These are phyloP conservation scores for Nelumbo lutea DNA, from an alignment of 164 flowering plant species.

Conservation along the genomic window DNA sequence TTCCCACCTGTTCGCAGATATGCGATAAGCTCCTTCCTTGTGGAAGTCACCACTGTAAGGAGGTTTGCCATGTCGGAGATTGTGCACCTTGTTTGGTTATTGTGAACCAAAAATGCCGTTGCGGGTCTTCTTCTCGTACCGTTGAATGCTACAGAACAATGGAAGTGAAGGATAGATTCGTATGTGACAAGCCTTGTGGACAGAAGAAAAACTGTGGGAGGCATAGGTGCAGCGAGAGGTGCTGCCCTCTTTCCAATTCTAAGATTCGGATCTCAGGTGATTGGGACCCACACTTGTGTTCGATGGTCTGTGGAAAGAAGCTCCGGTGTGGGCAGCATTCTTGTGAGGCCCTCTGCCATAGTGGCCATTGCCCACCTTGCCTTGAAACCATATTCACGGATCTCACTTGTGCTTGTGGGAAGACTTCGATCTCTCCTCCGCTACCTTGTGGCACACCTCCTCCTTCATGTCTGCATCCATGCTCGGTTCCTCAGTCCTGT, in stretches of 20 bases:
- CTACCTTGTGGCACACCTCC: constrained; percentile 90
- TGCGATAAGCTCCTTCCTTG: constrained; percentile 75
- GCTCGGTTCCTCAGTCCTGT: constrained; percentile 84
- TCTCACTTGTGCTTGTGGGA: constrained; percentile 89
- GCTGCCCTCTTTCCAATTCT: constrained; percentile 71
- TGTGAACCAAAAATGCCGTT: constrained; percentile 78
- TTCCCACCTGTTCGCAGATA: constrained; percentile 60
- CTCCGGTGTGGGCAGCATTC: constrained; percentile 93
- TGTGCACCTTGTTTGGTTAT: constrained; percentile 63
- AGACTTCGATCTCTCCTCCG: constrained; percentile 89
- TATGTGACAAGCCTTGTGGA: constrained; percentile 83
- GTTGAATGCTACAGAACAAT: constrained; percentile 67
- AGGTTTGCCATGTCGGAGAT: constrained; percentile 66
- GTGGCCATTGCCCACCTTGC: constrained; percentile 96
- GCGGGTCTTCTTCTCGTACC: constrained; percentile 67
- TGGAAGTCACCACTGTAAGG: constrained; percentile 58
- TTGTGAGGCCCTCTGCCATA: constrained; percentile 78
- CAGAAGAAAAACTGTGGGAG: constrained; percentile 92
- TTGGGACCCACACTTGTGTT: constrained; percentile 89
- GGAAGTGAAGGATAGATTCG: constrained; percentile 34
- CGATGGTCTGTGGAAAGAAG: constrained; percentile 88
- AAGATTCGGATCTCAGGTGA: constrained; percentile 25
- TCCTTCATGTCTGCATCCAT: constrained; percentile 78
- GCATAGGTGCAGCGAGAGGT: constrained; percentile 91
- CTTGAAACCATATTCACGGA: constrained; percentile 87